Evolutionary conservation across 2,329 filamentous ascomycete species (phyloP), one percentile per base, ranked within the genome.

Genomic region (Emydomyces testavorans): DNA sequence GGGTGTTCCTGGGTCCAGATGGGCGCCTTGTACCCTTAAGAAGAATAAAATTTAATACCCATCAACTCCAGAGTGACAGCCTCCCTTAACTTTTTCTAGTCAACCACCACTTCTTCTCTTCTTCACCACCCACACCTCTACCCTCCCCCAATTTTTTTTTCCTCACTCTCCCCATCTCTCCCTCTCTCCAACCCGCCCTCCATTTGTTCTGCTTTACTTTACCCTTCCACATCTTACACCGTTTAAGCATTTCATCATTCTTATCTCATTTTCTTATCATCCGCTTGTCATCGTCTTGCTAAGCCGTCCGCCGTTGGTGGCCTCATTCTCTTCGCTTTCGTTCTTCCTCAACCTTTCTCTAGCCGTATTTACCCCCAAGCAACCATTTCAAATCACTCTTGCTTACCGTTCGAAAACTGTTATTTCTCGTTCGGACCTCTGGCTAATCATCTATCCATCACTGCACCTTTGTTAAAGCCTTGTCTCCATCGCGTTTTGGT

Each of bases 121-220:
- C n/a, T n/a, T n/a, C n/a, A n/a, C n/a, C 48, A 53, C 46, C 48
- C 44, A 53, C 50, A 45, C 40, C 54, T 49, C 29, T 44, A 48
- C 26, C 41, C 47, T 50, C 53, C 49, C 38, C 43, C 54, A 50
- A 42, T 49, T 50, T 45, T 52, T 51, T 53, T 54, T 32, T 29
- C 39, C 43, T 45, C 42, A 42, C 36, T 50, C 48, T 45, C 47
- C 41, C 36, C 36, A 40, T 41, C 43, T 35, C 40, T 23, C 49
- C 28, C 48, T 46, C 40, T 50, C 46, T 53, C 47, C 52, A 51
- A 41, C 34, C 49, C 42, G 49, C 52, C 52, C 45, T 47, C 28
- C 31, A 24, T 34, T 29, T 54, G 39, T 34, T 50, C 50, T 45
- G 4, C 24, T 28, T 21, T n/a, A 16, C 45, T 37, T 36, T 23